Evolutionary conservation across 2,329 filamentous ascomycete genomes (phyloP).

Genomic region (Exophiala sp.): DNA sequence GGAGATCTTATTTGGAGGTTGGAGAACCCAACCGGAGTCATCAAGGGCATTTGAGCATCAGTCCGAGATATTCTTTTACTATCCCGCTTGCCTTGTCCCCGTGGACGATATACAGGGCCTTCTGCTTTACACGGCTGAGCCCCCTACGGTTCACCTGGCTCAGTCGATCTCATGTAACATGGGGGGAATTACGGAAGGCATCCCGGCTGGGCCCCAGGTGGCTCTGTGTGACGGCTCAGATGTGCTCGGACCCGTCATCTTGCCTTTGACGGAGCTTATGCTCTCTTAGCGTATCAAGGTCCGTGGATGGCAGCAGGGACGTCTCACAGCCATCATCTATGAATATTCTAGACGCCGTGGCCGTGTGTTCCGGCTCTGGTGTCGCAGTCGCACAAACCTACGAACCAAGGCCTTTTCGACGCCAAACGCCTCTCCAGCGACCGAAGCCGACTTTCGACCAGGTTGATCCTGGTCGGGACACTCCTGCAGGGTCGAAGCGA

Average conservation of each 20-base stretch:
- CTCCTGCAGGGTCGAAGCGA: neutral
- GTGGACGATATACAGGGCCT: neutral
- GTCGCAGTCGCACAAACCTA: slow-evolving; percentile 1
- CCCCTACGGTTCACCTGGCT: neutral
- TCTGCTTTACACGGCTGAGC: neutral
- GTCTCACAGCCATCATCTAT: neutral
- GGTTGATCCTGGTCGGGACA: neutral
- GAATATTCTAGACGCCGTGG: neutral
- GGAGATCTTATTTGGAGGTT: no score
- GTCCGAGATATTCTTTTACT: neutral
- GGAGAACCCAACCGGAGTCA: no score
- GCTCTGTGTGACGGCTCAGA: neutral
- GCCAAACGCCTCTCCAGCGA: neutral
- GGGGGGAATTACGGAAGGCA: neutral
- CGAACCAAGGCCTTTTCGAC: neutral
- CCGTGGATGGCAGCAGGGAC: neutral
- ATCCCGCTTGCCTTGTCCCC: neutral
- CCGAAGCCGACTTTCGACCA: neutral
- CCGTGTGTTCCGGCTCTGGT: neutral
- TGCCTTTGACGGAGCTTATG: neutral
- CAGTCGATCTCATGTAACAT: neutral
- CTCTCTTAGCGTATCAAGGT: neutral
- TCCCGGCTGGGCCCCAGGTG: slow-evolving; percentile 3
- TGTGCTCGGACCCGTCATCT: neutral
- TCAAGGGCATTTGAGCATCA: neutral